phyloP scores from a whole-genome alignment of 2,329 filamentous ascomycete genomes.

The Diaporthe citri region DNA sequence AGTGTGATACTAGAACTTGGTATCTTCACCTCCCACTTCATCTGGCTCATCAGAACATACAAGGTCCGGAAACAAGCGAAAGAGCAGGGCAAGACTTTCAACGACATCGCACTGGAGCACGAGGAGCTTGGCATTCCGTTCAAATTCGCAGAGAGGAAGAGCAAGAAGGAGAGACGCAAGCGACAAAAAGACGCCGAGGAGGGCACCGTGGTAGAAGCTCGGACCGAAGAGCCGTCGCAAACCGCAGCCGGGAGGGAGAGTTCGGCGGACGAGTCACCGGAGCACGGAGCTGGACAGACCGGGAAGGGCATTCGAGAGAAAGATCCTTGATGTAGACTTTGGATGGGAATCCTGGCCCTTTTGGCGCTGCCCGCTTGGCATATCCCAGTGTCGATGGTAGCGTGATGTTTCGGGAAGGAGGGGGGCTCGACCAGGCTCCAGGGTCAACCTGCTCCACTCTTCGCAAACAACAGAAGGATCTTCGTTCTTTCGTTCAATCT shows the following conservation, averaged over 20 bases:
- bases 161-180: constrained; percentile 5
- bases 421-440: background rate
- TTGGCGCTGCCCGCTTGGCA: background rate
- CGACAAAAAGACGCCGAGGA: constrained; percentile 17
- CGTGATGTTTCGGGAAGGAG: constrained; percentile 12
- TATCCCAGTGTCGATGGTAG: background rate
- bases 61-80: constrained; percentile 65
- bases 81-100: constrained; percentile 64
- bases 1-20: constrained; percentile 70
- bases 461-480: background rate
- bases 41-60: constrained; percentile 70
- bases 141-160: constrained; percentile 52
- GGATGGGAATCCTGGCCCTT: background rate
- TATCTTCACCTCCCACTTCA: constrained; percentile 69
- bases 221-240: background rate
- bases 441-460: background rate
- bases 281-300: background rate
- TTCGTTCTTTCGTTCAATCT: background rate
- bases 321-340: background rate
- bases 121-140: constrained; percentile 50
- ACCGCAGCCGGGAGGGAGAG: background rate
- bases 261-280: constrained; percentile 2
- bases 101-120: constrained; percentile 61
- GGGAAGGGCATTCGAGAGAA: constrained; percentile 12
- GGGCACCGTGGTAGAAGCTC: background rate